phyloP scores from a whole-genome alignment of 257 asterid species.

The Eustoma russellianum region DNA sequence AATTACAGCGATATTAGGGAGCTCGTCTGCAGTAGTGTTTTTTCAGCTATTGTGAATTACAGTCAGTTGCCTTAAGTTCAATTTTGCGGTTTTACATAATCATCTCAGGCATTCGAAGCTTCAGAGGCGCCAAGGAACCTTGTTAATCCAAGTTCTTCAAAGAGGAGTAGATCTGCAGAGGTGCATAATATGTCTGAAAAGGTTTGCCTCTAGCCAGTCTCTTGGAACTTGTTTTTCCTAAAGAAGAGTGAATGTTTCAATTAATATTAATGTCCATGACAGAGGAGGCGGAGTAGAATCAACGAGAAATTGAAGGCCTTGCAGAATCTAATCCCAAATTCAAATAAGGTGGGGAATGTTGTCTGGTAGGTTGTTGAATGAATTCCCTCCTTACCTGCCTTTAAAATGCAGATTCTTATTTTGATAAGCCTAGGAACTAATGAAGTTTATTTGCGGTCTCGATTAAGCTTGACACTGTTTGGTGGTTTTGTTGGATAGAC shows the following conservation, averaged over 20 bases:
- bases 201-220: slow-evolving; percentile 32
- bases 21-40: no score
- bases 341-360: slow-evolving; percentile 44
- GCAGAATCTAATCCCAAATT: slow-evolving; percentile 87
- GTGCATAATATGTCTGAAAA: slow-evolving; percentile 90
- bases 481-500: slow-evolving; percentile 41
- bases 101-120: slow-evolving; percentile 66
- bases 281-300: slow-evolving; percentile 96
- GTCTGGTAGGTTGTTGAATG: no score
- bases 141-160: slow-evolving; percentile 51
- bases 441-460: background rate
- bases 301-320: slow-evolving; percentile 92
- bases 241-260: background rate
- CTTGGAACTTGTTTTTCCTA: slow-evolving; percentile 5
- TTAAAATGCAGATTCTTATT: no score
- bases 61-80: no score
- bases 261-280: slow-evolving; percentile 15
- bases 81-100: no score
- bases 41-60: no score
- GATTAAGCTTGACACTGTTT: slow-evolving; percentile 4
- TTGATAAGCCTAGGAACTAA: background rate
- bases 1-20: no score
- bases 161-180: slow-evolving; percentile 94
- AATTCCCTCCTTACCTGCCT: no score
- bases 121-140: slow-evolving; percentile 33